These are phyloP conservation scores for Magnolia sinica DNA, from an alignment of 164 flowering plant species.

Conservation along the genomic window DNA sequence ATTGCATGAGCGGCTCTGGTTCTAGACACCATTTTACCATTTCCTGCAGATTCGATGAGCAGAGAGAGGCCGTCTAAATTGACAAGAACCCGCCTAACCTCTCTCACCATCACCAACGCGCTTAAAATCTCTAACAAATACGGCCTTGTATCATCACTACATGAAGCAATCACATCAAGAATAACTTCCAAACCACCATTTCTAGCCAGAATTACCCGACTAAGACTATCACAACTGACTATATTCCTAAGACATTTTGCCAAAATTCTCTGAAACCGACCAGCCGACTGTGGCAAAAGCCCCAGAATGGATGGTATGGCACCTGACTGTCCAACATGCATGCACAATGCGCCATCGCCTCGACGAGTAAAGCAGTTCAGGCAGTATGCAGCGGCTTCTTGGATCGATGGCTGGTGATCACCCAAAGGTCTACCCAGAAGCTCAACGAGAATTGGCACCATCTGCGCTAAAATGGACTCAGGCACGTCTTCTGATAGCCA, in stretches of 20 bases:
- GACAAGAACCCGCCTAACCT: conserved; percentile 35
- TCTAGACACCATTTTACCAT: conserved; percentile 48
- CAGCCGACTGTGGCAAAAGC: conserved; percentile 30
- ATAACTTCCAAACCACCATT: conserved; percentile 40
- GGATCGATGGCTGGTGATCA: conserved; percentile 18
- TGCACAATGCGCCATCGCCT: conserved; percentile 31
- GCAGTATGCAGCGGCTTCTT: conserved; percentile 39
- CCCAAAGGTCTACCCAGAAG: conserved; percentile 23
- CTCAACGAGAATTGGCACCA: conserved; percentile 35
- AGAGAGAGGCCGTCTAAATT: conserved; percentile 20
- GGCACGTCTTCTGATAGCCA: conserved; percentile 35
- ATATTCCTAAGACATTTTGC: conserved; percentile 33
- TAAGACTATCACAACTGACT: conserved; percentile 22
- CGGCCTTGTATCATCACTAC: conserved; percentile 17
- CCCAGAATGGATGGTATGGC: conserved; percentile 26
- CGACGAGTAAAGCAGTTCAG: conserved; percentile 29
- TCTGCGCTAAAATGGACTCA: conserved; percentile 24
- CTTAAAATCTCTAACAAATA: conserved; percentile 51
- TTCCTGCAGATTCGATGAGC: conserved; percentile 41
- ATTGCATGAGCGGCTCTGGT: conserved; percentile 55
- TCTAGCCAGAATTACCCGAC: conserved; percentile 28
- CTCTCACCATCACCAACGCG: conserved; percentile 38
- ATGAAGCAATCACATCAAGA: conserved; percentile 26
- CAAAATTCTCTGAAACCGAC: conserved; percentile 21
- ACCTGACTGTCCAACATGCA: conserved; percentile 33